Base-by-base conservation (phyloP, 345 rosid species). In the Lepidium sativum region DNA sequence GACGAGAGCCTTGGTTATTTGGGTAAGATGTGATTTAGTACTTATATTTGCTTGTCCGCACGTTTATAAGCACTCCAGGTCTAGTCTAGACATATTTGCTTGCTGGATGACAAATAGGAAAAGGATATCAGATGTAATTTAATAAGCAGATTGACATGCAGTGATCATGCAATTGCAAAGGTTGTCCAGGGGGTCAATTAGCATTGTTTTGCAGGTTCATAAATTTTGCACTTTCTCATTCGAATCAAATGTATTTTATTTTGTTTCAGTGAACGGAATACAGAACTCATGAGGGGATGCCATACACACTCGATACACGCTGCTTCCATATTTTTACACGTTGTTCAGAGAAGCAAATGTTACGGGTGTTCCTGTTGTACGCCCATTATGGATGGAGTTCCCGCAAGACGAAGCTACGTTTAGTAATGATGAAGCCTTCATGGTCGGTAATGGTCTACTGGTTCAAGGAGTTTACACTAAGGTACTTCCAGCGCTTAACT, bases 341-440 rank as follows among this genome's bases (percentile, higher is more conserved):
- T 80, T 91, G 63, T 95, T 95, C 68, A 79, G 99, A 81, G 99
- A 88, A 85, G 91, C 99, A 79, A 95, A 95, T 39, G 52, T 79
- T 12, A 88, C 76, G 9, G 99, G 99, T 68, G 70, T 85, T 73
- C 97, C 99, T 18, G 84, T 95, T 48, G 43, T 78, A 48, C 97
- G 97, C 13, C 96, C 99, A 31, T 57, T 95, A 68, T 95, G 99
- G 99, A 95, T 95, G 99, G 99, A 95, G 80, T 91, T 95, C 78
- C 95, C 99, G 34, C 80, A 77, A 40, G 99, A 95, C 55, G 91
- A 88, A 80, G 79, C 79, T 54, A 83, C 96, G 66, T 91, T 86
- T 71, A 77, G 57, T 64, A 95, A 86, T 35, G 99, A 91, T 50
- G 99, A 95, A 73, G 91, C 97, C 35, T 95, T 95, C 81, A 91